These are phyloP conservation scores for Taphrina communis DNA, from an alignment of 1,139 yeast genomes.

Conservation along the genomic window DNA sequence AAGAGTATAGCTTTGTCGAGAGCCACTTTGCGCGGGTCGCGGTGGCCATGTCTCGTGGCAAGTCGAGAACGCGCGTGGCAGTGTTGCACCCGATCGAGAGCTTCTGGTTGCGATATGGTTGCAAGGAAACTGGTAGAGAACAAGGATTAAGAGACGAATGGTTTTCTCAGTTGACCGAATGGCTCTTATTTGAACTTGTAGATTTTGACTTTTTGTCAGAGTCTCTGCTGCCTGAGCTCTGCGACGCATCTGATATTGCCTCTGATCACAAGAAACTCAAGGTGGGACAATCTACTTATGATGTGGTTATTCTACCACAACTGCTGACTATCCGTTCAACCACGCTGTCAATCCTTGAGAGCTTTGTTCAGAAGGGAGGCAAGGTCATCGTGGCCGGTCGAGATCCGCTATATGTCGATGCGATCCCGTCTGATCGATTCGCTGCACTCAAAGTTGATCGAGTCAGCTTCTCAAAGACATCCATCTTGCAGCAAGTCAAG, in stretches of 20 bases:
- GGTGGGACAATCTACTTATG: slow-evolving; percentile 28
- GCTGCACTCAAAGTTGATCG: slow-evolving; percentile 1
- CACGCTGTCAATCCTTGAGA: slow-evolving; percentile 20
- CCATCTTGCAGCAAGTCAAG: slow-evolving; percentile 8
- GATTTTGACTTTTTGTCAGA: slow-evolving; percentile 37
- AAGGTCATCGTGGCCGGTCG: slow-evolving; percentile 31
- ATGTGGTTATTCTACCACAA: slow-evolving; percentile 32
- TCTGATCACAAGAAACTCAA: not conserved
- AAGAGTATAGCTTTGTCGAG: slow-evolving; percentile 28
- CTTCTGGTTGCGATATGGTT: slow-evolving; percentile 30
- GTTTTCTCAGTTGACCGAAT: slow-evolving; percentile 32
- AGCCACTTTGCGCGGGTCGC: slow-evolving; percentile 30
- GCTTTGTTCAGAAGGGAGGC: slow-evolving; percentile 29
- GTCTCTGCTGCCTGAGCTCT: slow-evolving; percentile 24
- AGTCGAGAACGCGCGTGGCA: slow-evolving; percentile 27
- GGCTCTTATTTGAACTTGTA: slow-evolving; percentile 25
- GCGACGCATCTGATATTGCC: not conserved
- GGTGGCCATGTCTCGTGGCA: slow-evolving; percentile 31
- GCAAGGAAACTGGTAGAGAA: slow-evolving; percentile 9
- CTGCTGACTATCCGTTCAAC: slow-evolving; percentile 29
- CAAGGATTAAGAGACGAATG: slow-evolving; percentile 24
- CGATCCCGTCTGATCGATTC: not conserved
- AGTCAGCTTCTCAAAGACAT: not conserved
- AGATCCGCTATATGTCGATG: slow-evolving; percentile 30
- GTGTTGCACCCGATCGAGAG: slow-evolving; percentile 35